A percentile compares a stretch with the other conserved stretches of the same genome.
Conservation (phyloP, 805 yeast genomes). For the Maudiozyma turicensis region DNA sequence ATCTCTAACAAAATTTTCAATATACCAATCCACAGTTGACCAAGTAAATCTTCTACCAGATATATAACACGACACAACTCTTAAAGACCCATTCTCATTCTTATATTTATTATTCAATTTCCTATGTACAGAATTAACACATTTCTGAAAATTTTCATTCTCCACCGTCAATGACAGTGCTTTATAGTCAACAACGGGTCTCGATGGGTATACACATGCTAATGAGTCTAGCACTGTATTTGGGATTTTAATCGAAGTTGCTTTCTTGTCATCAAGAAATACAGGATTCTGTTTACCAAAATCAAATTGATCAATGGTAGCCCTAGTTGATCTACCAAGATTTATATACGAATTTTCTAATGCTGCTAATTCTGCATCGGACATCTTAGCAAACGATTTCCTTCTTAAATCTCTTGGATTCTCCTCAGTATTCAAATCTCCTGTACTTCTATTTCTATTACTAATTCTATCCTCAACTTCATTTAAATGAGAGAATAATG, state of each 20-base stretch:
- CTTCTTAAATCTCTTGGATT: constrained; percentile 5
- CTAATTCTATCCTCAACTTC: constrained; percentile 27
- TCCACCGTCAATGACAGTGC: constrained; percentile 22
- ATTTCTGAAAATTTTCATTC: constrained; percentile 12
- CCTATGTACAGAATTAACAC: constrained; percentile 5
- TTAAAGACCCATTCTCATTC: constrained; percentile 9
- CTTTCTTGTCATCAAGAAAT: constrained; percentile 6
- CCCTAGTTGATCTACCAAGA: constrained; percentile 17
- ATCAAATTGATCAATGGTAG: constrained; percentile 23
- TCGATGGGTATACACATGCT: constrained; percentile 26
- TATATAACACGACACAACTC: constrained; percentile 51
- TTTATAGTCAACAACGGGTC: constrained; percentile 23
- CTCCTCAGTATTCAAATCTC: not conserved
- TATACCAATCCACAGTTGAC: constrained; percentile 66
- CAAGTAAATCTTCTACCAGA: constrained; percentile 63
- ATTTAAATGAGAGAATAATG: constrained; percentile 25
- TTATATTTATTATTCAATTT: constrained; percentile 5
- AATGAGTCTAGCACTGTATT: constrained; percentile 14
- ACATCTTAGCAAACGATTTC: constrained; percentile 28
- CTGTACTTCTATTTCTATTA: constrained; percentile 1
- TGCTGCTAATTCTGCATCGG: constrained; percentile 23
- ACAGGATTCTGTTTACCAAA: constrained; percentile 22
- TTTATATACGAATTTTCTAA: constrained; percentile 23
- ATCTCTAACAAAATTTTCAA: constrained; percentile 42
- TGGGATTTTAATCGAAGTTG: constrained; percentile 1